Base-by-base conservation (phyloP, 306 rosid species). In the Cucurbita argyrosperma region DNA sequence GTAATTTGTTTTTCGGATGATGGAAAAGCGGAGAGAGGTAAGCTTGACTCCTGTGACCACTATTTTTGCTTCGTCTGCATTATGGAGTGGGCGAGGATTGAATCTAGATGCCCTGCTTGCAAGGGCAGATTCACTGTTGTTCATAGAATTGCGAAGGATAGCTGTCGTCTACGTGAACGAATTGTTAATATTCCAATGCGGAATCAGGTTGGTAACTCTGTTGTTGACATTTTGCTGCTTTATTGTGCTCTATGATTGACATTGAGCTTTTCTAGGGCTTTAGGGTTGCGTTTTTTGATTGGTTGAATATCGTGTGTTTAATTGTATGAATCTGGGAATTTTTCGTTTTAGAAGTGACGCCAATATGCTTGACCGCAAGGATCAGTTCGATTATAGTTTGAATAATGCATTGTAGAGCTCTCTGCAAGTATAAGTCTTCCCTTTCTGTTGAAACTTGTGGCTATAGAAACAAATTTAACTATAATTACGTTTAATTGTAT, bases 101-200 rank as follows among this genome's bases (percentile, higher is more conserved):
- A 90, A 76, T 92, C 96, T 10, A 88, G 88, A 9, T 92, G 96
- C 82, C 96, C 98, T 45, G 73, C 89, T 1, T 92, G 92, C 73
- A 88, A 90, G 53, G 92, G 88, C n/a, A 76, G 98, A 43, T 92
- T 92, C 84, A 59, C 76, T 60, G 71, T 83, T 76, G 83, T 90
- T 81, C 85, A 80, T 21, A 77, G 91, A 23, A 83, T 72, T 10
- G 82, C 88, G 4, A 87, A 61, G 65, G 74, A 26, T 16, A 85
- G 80, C 35, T 64, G 82, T 39, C 74, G 79, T 60, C 59, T 80
- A 47, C 79, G 76, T 56, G 77, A 77, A 15, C 83, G 91, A 39
- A 79, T 84, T 51, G 79, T 92, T 57, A 83, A 76, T 47, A 74
- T 92, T 62, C 96, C 92, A 7, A 16, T 74, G 55, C 89, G 93